Base-by-base conservation (phyloP, 2,329 filamentous ascomycete genomes). In the Hymenotorrendiella dingleyae region DNA sequence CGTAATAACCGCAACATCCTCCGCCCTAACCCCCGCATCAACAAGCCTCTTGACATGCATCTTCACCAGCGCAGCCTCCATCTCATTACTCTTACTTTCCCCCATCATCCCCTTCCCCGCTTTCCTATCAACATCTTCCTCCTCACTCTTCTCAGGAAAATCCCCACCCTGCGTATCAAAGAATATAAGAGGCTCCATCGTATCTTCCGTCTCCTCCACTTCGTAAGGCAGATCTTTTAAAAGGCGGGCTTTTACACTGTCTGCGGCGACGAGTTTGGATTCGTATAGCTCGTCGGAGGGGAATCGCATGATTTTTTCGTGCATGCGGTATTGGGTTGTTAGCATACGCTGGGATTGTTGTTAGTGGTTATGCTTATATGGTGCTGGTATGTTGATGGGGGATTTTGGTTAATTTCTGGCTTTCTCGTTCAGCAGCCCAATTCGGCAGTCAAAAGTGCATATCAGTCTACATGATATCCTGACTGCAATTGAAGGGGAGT, bases 241-340 rank as follows among this genome's bases (percentile, higher is more conserved):
- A 6, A 96, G 67, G 12, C 90, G 78, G 4, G 67, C 68, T 61
- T 83, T 85, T 48, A 97, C 93, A 0, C 72, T 70, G 4, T 91
- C 86, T 1, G 85, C 89, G 0, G 93, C 91, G 3, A 90, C 68
- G 1, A 98, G 76, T 56, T 83, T 82, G 2, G 77, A 78, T 47
- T 87, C 86, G 66, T 98, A 98, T 9, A 97, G 72, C 60, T 91
- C 82, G 48, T 86, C 76, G 0, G 91, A 96, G 0, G 93, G 91
- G 57, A 96, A 98, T 6, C 80, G 76, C 90, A 97, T 97, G 56
- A 98, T 97, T 41, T 73, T 80, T 59, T 94, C 84, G 61, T 98
- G 89, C 93, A 98, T 98, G 27, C 93, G 88, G 64, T 98, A 98
- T 67, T 98, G 93, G 4, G 85, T 94, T 4, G 88, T 97, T 19